phyloP scores from a whole-genome alignment of 805 yeast species.

The Candida suzukii region DNA sequence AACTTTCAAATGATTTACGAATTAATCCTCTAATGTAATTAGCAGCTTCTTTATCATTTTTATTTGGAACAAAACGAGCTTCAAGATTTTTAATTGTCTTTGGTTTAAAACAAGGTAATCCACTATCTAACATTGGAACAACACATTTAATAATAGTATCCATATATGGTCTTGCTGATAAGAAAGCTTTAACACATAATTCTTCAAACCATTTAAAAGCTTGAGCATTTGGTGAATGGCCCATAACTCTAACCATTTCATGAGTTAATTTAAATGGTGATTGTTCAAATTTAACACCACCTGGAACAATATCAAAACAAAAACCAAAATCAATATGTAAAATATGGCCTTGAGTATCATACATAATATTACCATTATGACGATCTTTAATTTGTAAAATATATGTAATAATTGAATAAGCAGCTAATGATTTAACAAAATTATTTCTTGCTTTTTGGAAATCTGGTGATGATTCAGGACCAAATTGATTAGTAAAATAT shows the following conservation, averaged over 20 bases:
- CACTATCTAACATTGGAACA: slow-evolving; percentile 88
- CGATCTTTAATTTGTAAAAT: slow-evolving; percentile 92
- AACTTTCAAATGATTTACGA: slow-evolving; percentile 75
- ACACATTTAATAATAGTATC: slow-evolving; percentile 81
- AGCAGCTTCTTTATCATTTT: slow-evolving; percentile 82
- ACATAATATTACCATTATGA: slow-evolving; percentile 96
- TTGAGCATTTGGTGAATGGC: slow-evolving; percentile 80
- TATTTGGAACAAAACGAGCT: slow-evolving; percentile 72
- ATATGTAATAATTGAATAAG: slow-evolving; percentile 87
- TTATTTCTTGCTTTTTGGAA: slow-evolving; percentile 90
- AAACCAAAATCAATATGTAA: slow-evolving; percentile 97
- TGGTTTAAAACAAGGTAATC: slow-evolving; percentile 93
- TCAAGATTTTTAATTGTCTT: slow-evolving; percentile 74
- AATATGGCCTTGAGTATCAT: slow-evolving; percentile 91
- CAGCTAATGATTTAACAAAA: slow-evolving; percentile 90
- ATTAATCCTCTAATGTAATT: slow-evolving; percentile 67
- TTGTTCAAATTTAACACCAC: slow-evolving; percentile 97
- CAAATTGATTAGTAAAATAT: slow-evolving; percentile 85
- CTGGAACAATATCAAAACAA: slow-evolving; percentile 98
- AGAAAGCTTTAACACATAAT: slow-evolving; percentile 84
- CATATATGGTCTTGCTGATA: slow-evolving; percentile 83
- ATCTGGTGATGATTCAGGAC: slow-evolving; percentile 85
- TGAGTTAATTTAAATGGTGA: slow-evolving; percentile 95
- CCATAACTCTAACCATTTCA: slow-evolving; percentile 95
- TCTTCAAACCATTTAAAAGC: slow-evolving; percentile 94